A percentile compares a stretch with the other conserved stretches of the same genome.
phyloP scores from a whole-genome alignment of 768 basidiomycete species.

The Serendipita sp. region DNA sequence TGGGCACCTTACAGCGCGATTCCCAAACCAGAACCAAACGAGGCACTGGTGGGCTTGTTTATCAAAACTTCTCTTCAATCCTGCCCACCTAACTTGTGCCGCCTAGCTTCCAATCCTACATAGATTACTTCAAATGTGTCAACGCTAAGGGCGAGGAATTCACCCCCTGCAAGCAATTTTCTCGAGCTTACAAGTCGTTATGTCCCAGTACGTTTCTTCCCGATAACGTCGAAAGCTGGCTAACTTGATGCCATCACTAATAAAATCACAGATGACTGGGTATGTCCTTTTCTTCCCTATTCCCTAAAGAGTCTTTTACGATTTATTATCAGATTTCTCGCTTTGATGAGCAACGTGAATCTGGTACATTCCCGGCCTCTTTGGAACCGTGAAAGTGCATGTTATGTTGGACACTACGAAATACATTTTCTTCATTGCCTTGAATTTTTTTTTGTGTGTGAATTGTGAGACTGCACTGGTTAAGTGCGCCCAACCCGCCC shows the following conservation, averaged over 20 bases:
- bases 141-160: conserved; percentile 95
- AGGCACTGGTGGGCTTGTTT: conserved; percentile 66
- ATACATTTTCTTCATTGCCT: neutral
- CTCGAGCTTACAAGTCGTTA: conserved; percentile 84
- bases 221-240: conserved; percentile 3
- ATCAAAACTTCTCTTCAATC: neutral
- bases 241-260: conserved; percentile 6
- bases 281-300: conserved; percentile 20
- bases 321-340: conserved; percentile 42
- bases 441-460: neutral
- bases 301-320: conserved; percentile 8
- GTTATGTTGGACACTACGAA: neutral
- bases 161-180: conserved; percentile 98
- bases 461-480: too few species aligned
- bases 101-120: conserved; percentile 81
- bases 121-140: conserved; percentile 97
- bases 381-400: conserved; percentile 44
- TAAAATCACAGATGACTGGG: conserved; percentile 67
- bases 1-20: conserved; percentile 40
- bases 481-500: too few species aligned
- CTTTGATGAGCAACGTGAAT: conserved; percentile 93
- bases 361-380: conserved; percentile 80
- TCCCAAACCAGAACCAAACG: conserved; percentile 87
- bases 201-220: conserved; percentile 72
- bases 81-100: neutral